phyloP scores from a whole-genome alignment of 169 alveolate genomes.

The Plasmodium fragile region DNA sequence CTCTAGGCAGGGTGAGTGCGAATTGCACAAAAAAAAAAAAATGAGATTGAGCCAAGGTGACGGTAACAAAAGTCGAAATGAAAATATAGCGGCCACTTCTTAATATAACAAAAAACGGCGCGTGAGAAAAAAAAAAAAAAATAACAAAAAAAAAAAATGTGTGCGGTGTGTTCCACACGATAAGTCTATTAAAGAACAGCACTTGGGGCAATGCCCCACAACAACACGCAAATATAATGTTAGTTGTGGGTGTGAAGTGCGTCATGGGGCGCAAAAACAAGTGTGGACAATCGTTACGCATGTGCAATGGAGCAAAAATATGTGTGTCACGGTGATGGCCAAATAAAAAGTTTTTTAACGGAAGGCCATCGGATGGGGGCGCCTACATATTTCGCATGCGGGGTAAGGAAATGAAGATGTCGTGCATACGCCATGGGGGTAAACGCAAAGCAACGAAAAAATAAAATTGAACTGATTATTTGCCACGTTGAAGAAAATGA shows the following conservation, averaged over 20 bases:
- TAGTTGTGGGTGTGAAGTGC: background rate
- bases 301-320: background rate
- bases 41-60: background rate
- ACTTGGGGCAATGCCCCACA: background rate
- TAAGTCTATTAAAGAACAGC: background rate
- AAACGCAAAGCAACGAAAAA: background rate
- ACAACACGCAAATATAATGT: background rate
- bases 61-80: background rate
- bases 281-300: background rate
- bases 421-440: background rate
- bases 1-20: background rate
- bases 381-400: background rate
- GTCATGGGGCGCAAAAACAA: background rate
- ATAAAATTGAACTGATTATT: background rate
- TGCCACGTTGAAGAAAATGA: background rate
- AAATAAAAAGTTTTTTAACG: background rate
- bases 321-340: background rate
- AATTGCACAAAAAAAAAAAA: background rate
- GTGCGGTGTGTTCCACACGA: background rate
- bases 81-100: background rate
- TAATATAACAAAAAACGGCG: background rate
- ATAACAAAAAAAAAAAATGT: background rate
- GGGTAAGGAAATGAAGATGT: background rate
- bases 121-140: background rate
- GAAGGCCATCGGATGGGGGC: background rate